Percentiles rank a stretch among this genome's conserved stretches.
phyloP scores from a whole-genome alignment of 805 yeast species.

The Candida rishiriensis region DNA sequence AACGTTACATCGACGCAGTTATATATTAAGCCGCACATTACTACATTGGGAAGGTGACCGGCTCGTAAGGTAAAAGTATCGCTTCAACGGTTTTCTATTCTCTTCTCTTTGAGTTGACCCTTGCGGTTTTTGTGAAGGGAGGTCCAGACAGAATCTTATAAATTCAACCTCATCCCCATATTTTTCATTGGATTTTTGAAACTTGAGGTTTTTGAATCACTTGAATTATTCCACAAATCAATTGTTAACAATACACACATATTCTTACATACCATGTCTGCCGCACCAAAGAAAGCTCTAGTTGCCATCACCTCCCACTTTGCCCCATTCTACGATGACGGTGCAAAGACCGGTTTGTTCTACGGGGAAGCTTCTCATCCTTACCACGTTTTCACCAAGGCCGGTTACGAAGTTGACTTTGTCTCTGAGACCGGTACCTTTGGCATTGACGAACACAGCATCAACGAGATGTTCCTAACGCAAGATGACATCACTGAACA shows the following conservation, averaged over 20 bases:
- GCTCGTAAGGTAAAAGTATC: too few species aligned
- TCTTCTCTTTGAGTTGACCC: too few species aligned
- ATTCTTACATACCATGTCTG: not conserved
- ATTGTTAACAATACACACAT: too few species aligned
- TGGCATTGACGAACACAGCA: slow-evolving; percentile 57
- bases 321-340: slow-evolving; percentile 51
- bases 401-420: slow-evolving; percentile 51
- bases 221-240: not conserved
- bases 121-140: too few species aligned
- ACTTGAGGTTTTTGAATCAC: not conserved
- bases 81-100: too few species aligned
- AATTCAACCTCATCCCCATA: not conserved
- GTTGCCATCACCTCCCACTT: slow-evolving; percentile 40
- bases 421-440: slow-evolving; percentile 55
- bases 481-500: slow-evolving; percentile 41
- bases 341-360: slow-evolving; percentile 57
- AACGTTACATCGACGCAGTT: too few species aligned
- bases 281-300: slow-evolving; percentile 30
- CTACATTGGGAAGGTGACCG: too few species aligned
- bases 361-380: slow-evolving; percentile 60
- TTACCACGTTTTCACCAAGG: slow-evolving; percentile 39
- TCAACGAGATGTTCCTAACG: slow-evolving; percentile 34
- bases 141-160: not conserved
- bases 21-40: too few species aligned
- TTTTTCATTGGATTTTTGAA: not conserved